These are phyloP conservation scores for Davidsoniella eucalypti DNA, from an alignment of 2,329 filamentous ascomycete species.

Conservation along the genomic window DNA sequence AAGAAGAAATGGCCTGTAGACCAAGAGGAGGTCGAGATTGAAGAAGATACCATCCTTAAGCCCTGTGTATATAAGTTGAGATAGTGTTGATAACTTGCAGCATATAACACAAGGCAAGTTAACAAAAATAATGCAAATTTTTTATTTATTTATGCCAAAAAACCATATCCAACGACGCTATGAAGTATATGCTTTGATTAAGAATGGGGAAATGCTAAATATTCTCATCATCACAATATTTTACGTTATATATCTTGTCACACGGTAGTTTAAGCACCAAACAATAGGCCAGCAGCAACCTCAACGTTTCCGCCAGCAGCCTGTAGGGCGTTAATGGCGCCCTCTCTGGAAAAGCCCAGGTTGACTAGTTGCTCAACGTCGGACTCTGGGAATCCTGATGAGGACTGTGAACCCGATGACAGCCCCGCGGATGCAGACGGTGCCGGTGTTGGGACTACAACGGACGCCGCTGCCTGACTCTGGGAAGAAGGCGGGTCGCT, in stretches of 20 bases:
- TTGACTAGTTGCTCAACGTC: conserved; percentile 60
- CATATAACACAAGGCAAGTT: too few species aligned
- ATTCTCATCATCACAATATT: not conserved
- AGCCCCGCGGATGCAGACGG: conserved; percentile 15
- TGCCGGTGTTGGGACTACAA: conserved; percentile 13
- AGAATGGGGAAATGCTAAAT: too few species aligned
- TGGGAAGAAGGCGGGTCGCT: not conserved
- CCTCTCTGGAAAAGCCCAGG: conserved; percentile 59
- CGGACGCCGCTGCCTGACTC: conserved; percentile 13
- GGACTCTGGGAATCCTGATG: conserved; percentile 35
- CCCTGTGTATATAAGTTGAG: conserved; percentile 92
- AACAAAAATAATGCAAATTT: too few species aligned
- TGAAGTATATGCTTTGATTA: too few species aligned
- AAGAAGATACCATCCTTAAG: conserved; percentile 57
- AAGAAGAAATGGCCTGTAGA: conserved; percentile 39
- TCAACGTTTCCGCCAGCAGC: conserved; percentile 78
- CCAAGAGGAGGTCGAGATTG: conserved; percentile 36
- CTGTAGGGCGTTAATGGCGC: conserved; percentile 66
- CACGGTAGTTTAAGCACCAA: conserved; percentile 27
- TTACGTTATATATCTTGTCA: not conserved
- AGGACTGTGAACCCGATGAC: conserved; percentile 11
- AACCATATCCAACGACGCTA: too few species aligned
- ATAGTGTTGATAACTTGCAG: conserved; percentile 22
- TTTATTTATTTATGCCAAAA: too few species aligned
- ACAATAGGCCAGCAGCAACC: conserved; percentile 68